Evolutionary conservation across 441 rosid genomes (phyloP).

Genomic region (Mallotus repandus): DNA sequence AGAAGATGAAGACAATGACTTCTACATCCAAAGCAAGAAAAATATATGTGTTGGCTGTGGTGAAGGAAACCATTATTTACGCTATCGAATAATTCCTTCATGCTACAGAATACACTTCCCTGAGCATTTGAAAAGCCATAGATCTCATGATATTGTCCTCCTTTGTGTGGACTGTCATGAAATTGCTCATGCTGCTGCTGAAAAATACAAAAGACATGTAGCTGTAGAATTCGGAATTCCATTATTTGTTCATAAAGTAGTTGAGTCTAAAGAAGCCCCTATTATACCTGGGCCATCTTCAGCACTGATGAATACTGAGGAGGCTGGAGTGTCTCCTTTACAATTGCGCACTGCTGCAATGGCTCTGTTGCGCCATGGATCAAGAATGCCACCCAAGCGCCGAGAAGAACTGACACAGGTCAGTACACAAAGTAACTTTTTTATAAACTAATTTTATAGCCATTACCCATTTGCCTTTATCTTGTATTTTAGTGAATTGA

Average conservation of each 20-base stretch:
- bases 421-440: not conserved
- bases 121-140: constrained; percentile 94
- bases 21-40: constrained; percentile 91
- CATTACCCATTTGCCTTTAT: not conserved
- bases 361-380: constrained; percentile 92
- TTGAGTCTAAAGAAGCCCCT: constrained; percentile 49
- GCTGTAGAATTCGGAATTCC: constrained; percentile 85
- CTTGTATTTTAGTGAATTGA: not conserved
- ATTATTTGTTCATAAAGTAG: constrained; percentile 74
- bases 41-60: constrained; percentile 97
- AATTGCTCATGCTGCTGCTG: constrained; percentile 92
- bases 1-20: constrained; percentile 94
- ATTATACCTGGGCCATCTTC: constrained; percentile 39
- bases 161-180: constrained; percentile 99
- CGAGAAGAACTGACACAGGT: constrained; percentile 78
- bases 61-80: constrained; percentile 86
- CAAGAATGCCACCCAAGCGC: constrained; percentile 73
- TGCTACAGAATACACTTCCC: constrained; percentile 98
- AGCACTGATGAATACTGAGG: constrained; percentile 38
- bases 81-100: constrained; percentile 91
- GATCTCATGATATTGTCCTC: constrained; percentile 97
- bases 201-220: constrained; percentile 75
- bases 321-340: constrained; percentile 83
- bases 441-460: not conserved
- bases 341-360: constrained; percentile 88